Evolutionary conservation across 2,329 filamentous ascomycete species (phyloP), one percentile per base, ranked within the genome.

Genomic region (Colletotrichum somersetense): DNA sequence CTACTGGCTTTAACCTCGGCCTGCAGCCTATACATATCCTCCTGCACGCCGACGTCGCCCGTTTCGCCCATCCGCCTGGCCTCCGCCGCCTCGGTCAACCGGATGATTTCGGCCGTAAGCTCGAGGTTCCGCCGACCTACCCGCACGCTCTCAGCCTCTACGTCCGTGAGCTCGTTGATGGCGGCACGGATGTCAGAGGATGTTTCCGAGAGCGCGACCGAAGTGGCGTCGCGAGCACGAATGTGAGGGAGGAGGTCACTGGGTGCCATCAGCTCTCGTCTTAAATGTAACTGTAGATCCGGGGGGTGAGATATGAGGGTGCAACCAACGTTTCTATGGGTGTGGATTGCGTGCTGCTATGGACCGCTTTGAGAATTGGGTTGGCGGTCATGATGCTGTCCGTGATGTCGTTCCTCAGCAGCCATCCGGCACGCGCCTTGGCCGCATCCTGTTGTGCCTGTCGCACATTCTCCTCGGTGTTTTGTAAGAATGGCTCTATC

Each of bases 311-410:
- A 33, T 11, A n/a, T 16, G 35, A 55, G 7, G 23, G 35, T 50
- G 20, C 33, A 23, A 26, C 33, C 80, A 50, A 93, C 93, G 90
- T 89, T 81, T 96, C 93, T 64, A 91, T 85, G 56, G 89, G 88
- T 2, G 89, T 89, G 23, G 89, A 88, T 72, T 89, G 86, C 16
- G 88, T 88, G 55, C 90, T 90, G 72, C 88, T 84, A 79, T 97
- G 93, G 50, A 96, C 90, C 8, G 94, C 92, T 77, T 93, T 93
- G 69, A 97, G 84, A 52, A 93, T 90, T 10, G 94, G 93, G 76
- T 94, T 92, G 68, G 91, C 91, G 75, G 90, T 89, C 75, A 96
- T 81, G 65, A 93, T 89, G 58, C 87, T 90, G 73, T 92, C 89
- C 30, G 91, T 85, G 30, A 93, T 90, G 73, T 90, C 90, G 79